Evolutionary conservation across 2,329 filamentous ascomycete genomes (phyloP).

Genomic region (Aulographum hederae): DNA sequence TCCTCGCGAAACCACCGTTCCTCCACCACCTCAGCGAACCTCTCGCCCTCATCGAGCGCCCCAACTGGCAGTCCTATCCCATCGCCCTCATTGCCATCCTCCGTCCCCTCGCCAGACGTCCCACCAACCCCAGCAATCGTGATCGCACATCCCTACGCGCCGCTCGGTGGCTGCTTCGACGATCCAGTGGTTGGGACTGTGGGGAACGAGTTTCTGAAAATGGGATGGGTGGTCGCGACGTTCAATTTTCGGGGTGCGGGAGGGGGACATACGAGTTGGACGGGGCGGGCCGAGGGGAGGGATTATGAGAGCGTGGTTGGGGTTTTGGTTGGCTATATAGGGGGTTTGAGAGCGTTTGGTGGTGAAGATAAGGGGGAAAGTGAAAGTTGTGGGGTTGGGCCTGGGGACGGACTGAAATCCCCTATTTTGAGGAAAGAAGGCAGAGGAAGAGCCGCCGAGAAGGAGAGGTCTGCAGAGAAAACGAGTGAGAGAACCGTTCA

Average conservation of each 20-base stretch:
- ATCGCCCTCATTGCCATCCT: no score
- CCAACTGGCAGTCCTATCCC: no score
- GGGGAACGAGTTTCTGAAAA: conserved; percentile 38
- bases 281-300: conserved; percentile 56
- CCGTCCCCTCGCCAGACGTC: no score
- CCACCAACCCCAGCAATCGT: no score
- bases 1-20: not conserved
- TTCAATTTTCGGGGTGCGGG: conserved; percentile 87
- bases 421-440: no score
- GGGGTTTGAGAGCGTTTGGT: not conserved
- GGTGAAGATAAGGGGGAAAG: not conserved
- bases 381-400: no score
- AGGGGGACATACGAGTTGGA: conserved; percentile 70
- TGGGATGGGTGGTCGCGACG: conserved; percentile 59
- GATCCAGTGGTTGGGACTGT: conserved; percentile 59
- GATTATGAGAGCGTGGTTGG: conserved; percentile 53
- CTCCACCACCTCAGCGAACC: not conserved
- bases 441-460: conserved; percentile 3
- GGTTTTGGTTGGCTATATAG: conserved; percentile 5
- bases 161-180: conserved; percentile 70
- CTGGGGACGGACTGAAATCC: no score
- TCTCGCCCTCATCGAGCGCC: no score
- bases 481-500: conserved; percentile 7
- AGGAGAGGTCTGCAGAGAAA: not conserved
- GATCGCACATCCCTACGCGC: conserved; percentile 80